These are phyloP conservation scores for Massarina eburnea DNA, from an alignment of 2,329 filamentous ascomycete genomes.

Conservation along the genomic window DNA sequence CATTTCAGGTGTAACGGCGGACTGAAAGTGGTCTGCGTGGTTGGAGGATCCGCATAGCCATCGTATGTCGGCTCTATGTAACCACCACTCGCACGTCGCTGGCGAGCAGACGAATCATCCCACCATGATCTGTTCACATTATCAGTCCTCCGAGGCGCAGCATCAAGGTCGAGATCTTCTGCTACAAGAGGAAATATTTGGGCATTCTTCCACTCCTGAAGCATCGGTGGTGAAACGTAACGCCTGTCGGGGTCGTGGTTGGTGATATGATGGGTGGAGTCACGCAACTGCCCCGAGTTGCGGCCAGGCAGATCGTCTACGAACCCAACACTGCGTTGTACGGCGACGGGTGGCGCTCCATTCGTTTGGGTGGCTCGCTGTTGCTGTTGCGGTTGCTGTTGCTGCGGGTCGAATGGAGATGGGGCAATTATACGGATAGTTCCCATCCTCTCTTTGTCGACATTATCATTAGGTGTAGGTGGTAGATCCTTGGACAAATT, in stretches of 20 bases:
- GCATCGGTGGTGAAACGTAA: slow-evolving; percentile 61
- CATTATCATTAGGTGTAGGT: slow-evolving; percentile 16
- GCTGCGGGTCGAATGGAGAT: too few relatives aligned
- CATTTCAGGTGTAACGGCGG: slow-evolving; percentile 85
- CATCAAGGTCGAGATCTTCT: slow-evolving; percentile 48
- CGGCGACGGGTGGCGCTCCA: slow-evolving; percentile 34
- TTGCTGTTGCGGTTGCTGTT: too few relatives aligned
- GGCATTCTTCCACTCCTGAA: slow-evolving; percentile 58
- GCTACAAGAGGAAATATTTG: slow-evolving; percentile 42
- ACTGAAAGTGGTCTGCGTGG: slow-evolving; percentile 72
- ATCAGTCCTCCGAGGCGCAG: slow-evolving; percentile 25
- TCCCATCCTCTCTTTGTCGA: slow-evolving; percentile 22
- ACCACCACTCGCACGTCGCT: slow-evolving; percentile 35
- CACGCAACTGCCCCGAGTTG: slow-evolving; percentile 22
- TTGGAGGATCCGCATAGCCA: slow-evolving; percentile 66
- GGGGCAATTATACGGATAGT: slow-evolving; percentile 36
- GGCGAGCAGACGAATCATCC: slow-evolving; percentile 60
- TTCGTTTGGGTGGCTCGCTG: slow-evolving; percentile 40
- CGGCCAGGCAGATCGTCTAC: slow-evolving; percentile 28
- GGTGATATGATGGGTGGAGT: slow-evolving; percentile 32
- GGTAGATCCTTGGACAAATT: slow-evolving; percentile 24
- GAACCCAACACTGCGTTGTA: slow-evolving; percentile 47
- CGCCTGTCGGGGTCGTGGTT: slow-evolving; percentile 46
- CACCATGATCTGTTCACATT: slow-evolving; percentile 65
- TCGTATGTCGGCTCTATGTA: slow-evolving; percentile 58